Evolutionary conservation across 1,284 basidiomycete species (phyloP), one percentile per base, ranked within the genome.

Genomic region (Microbotryomycetes sp.): DNA sequence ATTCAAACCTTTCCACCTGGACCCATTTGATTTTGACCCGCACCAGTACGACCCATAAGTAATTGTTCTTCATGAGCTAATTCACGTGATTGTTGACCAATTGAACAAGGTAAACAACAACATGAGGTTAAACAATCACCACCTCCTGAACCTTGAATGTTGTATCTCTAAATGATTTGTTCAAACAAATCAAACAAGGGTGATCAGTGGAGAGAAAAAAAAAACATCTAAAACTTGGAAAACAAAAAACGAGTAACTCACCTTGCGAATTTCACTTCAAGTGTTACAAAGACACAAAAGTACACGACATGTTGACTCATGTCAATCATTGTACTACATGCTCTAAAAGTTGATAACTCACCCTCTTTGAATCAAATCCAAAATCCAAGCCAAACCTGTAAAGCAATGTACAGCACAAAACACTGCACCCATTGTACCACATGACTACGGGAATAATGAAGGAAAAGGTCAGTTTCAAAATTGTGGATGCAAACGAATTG

Each of bases 1-100:
- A n/a, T n/a, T n/a, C n/a, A n/a, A n/a, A n/a, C n/a, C n/a, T n/a
- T n/a, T n/a, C n/a, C n/a, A n/a, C n/a, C n/a, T n/a, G n/a, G n/a
- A n/a, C n/a, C n/a, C n/a, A n/a, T n/a, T n/a, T n/a, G n/a, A n/a
- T n/a, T n/a, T n/a, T n/a, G n/a, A n/a, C n/a, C n/a, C n/a, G n/a
- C n/a, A n/a, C n/a, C n/a, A n/a, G n/a, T n/a, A n/a, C n/a, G n/a
- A n/a, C n/a, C n/a, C 36, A 19, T 42, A 19, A 42, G 19, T 19
- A 52, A 49, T 49, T 57, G 54, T 55, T 83, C 81, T 70, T 83
- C 82, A 49, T 79, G 71, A 63, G 77, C 75, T 23, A 83, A 67
- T 68, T 83, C 82, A 26, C 77, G 74, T 49, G 75, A 73, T 64
- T 80, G 80, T 68, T 83, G 82, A 0, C 77, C 76, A 47, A 83